Conservation (phyloP, 805 yeast species). For the Zygosaccharomyces pseudorouxii region DNA sequence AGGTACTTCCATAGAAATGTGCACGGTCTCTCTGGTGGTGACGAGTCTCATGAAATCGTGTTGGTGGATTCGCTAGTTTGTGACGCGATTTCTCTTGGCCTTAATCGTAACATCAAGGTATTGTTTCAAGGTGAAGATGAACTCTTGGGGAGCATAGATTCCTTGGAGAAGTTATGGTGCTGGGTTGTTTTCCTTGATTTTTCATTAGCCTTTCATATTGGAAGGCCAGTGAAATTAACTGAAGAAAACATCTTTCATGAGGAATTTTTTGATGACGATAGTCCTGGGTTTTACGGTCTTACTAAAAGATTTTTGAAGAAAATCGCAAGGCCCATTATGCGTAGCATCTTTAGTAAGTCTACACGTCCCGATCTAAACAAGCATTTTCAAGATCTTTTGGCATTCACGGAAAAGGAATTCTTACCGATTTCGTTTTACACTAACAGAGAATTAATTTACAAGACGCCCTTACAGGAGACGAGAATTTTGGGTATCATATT, state of each 20-base stretch:
- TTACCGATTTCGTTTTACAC: conserved; percentile 14
- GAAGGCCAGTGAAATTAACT: conserved; percentile 18
- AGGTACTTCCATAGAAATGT: conserved; percentile 11
- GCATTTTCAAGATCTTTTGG: conserved; percentile 6
- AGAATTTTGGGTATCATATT: conserved; percentile 8
- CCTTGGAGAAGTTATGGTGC: conserved; percentile 28
- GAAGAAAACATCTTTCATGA: conserved; percentile 7
- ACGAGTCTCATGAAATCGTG: conserved; percentile 21
- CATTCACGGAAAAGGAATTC: conserved; percentile 11
- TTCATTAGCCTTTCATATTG: conserved; percentile 23
- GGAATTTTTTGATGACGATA: conserved; percentile 3
- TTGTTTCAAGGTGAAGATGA: conserved; percentile 16
- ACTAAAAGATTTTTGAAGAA: conserved; percentile 14
- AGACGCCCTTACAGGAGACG: conserved; percentile 1
- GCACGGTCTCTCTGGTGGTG: conserved; percentile 23
- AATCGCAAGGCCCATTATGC: conserved; percentile 20
- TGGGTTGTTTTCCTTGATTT: conserved; percentile 27
- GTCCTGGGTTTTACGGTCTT: conserved; percentile 9
- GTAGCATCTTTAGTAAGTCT: conserved; percentile 7
- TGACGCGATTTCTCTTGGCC: conserved; percentile 23
- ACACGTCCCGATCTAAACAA: conserved; percentile 14
- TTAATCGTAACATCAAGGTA: conserved; percentile 20
- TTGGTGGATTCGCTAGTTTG: conserved; percentile 15
- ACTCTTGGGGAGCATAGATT: conserved; percentile 19
- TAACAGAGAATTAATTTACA: conserved; percentile 2